Percentiles rank a stretch among this genome's conserved stretches.
Evolutionary conservation across 371 early-diverging fungal genomes (phyloP).

Genomic region (Mortierella sp.): DNA sequence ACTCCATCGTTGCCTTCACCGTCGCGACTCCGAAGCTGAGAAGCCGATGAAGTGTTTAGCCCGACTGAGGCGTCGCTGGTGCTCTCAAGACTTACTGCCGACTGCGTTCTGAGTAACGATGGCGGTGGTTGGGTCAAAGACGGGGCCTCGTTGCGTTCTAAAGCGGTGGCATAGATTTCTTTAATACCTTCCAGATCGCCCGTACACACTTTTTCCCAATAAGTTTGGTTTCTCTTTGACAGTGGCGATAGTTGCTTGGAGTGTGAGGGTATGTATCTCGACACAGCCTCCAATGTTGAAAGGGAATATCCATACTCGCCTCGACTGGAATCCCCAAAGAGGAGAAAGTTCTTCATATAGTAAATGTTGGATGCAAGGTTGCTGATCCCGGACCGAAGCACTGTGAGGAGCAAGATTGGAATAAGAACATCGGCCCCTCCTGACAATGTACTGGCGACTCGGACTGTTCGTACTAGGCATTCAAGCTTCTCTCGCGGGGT

Average conservation of each 20-base stretch:
- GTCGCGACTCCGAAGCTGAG: conserved; percentile 52
- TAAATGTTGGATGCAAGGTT: conserved; percentile 64
- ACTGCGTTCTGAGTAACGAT: conserved; percentile 10
- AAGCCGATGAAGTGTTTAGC: conserved; percentile 12
- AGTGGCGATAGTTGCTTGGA: conserved; percentile 50
- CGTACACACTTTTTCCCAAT: conserved; percentile 54
- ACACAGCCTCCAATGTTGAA: conserved; percentile 64
- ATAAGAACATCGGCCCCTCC: conserved; percentile 61
- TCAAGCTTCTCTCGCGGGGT: conserved; percentile 65
- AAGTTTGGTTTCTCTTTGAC: conserved; percentile 50
- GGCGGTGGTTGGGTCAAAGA: not conserved
- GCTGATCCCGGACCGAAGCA: conserved; percentile 62
- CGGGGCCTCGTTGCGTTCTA: not conserved
- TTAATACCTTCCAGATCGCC: conserved; percentile 34
- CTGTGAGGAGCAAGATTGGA: conserved; percentile 61
- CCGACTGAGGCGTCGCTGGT: conserved; percentile 13
- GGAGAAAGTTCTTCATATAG: conserved; percentile 67
- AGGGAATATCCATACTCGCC: conserved; percentile 67
- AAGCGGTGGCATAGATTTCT: conserved; percentile 4
- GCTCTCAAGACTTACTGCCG: conserved; percentile 21
- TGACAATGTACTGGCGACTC: conserved; percentile 28
- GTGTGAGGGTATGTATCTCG: conserved; percentile 60
- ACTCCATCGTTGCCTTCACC: conserved; percentile 59
- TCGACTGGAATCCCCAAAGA: conserved; percentile 54
- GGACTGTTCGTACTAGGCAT: conserved; percentile 57